Conservation (phyloP, 306 rosid genomes). For the Albizia julibrissin region DNA sequence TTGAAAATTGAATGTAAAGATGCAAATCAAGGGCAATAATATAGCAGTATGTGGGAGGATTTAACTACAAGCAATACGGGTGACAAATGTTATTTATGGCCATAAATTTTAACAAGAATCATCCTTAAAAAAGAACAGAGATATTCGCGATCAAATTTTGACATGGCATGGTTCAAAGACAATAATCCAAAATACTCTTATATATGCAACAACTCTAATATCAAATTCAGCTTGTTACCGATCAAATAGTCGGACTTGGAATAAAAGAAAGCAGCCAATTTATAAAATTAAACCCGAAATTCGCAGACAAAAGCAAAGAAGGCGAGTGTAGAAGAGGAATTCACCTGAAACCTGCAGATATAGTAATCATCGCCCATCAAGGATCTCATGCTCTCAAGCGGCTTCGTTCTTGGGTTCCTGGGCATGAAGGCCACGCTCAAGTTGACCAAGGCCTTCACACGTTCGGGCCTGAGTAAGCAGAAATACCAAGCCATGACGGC, state of each 20-base stretch:
- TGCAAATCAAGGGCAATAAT: background rate
- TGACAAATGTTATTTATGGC: background rate
- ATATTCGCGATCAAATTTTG: background rate
- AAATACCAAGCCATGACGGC: slow-evolving; percentile 68
- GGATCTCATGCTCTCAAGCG: slow-evolving; percentile 38
- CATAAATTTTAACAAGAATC: background rate
- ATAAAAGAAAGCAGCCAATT: background rate
- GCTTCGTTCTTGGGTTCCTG: slow-evolving; percentile 45
- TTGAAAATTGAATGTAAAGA: background rate
- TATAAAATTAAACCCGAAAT: background rate
- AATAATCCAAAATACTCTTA: background rate
- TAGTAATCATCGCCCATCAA: slow-evolving; percentile 60
- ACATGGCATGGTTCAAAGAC: background rate
- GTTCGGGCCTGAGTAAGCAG: slow-evolving; percentile 59
- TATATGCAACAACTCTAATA: background rate
- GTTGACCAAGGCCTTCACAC: slow-evolving; percentile 70
- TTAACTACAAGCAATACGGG: background rate
- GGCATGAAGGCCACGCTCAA: slow-evolving; percentile 51
- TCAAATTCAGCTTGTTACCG: background rate
- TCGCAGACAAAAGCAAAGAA: background rate
- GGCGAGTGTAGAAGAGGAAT: background rate
- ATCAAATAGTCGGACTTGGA: background rate
- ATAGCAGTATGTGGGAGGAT: background rate
- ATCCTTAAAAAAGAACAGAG: background rate
- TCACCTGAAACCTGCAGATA: slow-evolving; percentile 72